A percentile compares a stretch with the other conserved stretches of the same genome.
phyloP scores from a whole-genome alignment of 208 protist genomes.

The Crithidia thermophila region DNA sequence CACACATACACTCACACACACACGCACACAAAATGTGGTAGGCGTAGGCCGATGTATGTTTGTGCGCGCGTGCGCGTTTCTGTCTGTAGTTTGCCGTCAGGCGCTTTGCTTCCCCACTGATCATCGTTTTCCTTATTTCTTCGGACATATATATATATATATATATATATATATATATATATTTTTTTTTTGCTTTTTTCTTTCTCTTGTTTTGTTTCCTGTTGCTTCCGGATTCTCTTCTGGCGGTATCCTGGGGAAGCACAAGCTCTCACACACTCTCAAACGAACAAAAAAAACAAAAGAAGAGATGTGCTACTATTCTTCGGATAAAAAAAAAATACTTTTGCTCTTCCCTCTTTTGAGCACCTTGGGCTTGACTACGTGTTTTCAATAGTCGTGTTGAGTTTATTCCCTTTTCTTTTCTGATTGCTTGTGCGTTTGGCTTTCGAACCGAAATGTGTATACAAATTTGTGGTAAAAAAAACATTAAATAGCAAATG shows the following conservation, averaged over 20 bases:
- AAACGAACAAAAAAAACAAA: no score
- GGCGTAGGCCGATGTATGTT: no score
- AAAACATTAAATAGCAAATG: no score
- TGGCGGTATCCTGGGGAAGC: no score
- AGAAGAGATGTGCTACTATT: no score
- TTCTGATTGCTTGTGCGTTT: neutral
- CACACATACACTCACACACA: constrained; percentile 7
- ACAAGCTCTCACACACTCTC: no score
- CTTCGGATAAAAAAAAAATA: no score
- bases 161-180: neutral
- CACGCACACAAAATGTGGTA: neutral
- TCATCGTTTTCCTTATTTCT: neutral
- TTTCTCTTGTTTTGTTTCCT: constrained; percentile 10
- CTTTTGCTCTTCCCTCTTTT: no score
- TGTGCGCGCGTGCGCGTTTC: no score
- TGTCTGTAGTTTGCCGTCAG: neutral
- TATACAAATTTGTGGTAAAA: no score
- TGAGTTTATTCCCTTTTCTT: neutral
- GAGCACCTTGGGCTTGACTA: no score
- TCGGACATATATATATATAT: neutral
- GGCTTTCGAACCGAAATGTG: neutral
- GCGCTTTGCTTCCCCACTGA: neutral
- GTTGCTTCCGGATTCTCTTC: no score
- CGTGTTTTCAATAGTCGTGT: neutral
- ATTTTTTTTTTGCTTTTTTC: constrained; percentile 24